Base-by-base conservation (phyloP, 805 yeast species). In the Wickerhamomyces canadensis region DNA sequence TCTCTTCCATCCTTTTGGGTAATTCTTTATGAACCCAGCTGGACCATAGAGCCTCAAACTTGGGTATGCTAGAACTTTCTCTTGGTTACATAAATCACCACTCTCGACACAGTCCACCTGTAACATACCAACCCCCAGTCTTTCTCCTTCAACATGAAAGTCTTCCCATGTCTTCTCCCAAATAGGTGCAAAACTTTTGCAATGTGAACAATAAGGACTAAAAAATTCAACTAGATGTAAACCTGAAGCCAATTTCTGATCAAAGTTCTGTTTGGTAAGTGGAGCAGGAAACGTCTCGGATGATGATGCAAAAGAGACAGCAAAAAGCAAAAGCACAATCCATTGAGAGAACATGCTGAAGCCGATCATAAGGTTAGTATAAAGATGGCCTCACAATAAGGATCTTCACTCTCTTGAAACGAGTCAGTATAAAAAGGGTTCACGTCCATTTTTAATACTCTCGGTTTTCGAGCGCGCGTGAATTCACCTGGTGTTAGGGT, bases 201-300 rank as follows among this genome's bases (percentile, higher is more conserved):
- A 93, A 60, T 91, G 98, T 7, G 65, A 57, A 57, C 98, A 93
- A 52, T 80, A 80, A 0, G 98, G 98, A 23, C 96, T 86, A 56
- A 62, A 93, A 61, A 87, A 89, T 61, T 91, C 96, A 24, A 91
- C 80, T 52, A 91, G 70, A 51, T 88, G 81, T 16, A 79, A 61
- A 3, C 82, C 82, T 9, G 67, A 60, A 15, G 65, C 54, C n/a
- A 76, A 53, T 26, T 64, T 61, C 11, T 57, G 42, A 36, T 75
- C 78, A 52, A 84, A 86, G 16, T 64, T 68, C 1, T 61, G 68
- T 4, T 55, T 46, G 0, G 70, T 75, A 32, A 86, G 57, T 2
- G 70, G 66, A 3, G 61, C 68, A 0, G 93, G 93, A 31, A 66
- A 51, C 19, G 6, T 15, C 9, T n/a, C 31, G 13, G 7, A 9